phyloP scores from a whole-genome alignment of 441 rosid species.

The Adansonia grandidieri region DNA sequence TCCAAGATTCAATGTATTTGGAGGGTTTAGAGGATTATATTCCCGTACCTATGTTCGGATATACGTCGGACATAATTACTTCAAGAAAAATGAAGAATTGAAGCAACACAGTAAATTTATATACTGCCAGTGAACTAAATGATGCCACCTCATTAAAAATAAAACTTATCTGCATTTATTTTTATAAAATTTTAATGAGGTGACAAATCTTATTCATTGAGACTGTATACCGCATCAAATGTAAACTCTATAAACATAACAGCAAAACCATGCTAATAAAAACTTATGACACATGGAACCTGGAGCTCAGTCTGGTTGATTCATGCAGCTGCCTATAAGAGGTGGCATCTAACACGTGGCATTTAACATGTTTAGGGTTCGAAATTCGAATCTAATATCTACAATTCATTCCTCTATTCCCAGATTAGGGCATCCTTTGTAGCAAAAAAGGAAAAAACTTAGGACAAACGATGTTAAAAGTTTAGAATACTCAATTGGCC shows the following conservation, averaged over 20 bases:
- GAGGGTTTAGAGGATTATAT: too few species aligned
- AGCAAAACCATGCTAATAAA: neutral
- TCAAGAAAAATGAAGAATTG: too few species aligned
- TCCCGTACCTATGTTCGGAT: too few species aligned
- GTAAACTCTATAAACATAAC: neutral
- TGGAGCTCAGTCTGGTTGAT: neutral
- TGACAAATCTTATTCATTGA: too few species aligned
- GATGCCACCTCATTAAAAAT: too few species aligned
- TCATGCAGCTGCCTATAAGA: neutral
- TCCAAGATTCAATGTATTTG: too few species aligned
- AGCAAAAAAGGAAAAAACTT: neutral
- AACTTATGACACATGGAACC: neutral
- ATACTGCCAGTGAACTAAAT: too few species aligned
- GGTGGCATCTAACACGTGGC: neutral
- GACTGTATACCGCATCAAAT: too few species aligned
- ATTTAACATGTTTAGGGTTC: neutral
- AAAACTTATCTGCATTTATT: too few species aligned
- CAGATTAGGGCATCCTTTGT: neutral
- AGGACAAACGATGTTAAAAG: neutral
- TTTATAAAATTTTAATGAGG: too few species aligned
- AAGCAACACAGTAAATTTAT: too few species aligned
- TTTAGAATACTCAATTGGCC: neutral
- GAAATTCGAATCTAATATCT: neutral
- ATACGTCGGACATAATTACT: too few species aligned
- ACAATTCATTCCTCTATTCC: neutral